Base-by-base conservation (phyloP, 768 basidiomycete genomes). In the Collybiopsis confluens region DNA sequence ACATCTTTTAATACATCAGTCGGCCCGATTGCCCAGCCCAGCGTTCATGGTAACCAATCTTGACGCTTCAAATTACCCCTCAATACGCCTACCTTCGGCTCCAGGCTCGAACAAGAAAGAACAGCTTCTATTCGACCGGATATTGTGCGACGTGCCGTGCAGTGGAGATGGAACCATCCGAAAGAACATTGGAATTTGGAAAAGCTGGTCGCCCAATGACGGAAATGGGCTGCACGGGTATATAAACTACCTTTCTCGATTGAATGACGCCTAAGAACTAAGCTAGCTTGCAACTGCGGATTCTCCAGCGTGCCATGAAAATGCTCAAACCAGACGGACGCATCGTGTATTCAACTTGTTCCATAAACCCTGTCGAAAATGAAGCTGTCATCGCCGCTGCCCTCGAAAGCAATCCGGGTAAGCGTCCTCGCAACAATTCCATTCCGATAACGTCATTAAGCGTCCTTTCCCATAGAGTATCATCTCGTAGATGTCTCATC, bases 311-410 rank as follows among this genome's bases (percentile, higher is more conserved):
- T 18, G 96, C 88, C 1, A 97, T 99, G 90, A 83, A 86, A 53
- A 79, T 98, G 70, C 79, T 99, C 37, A 84, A 85, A 27, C 63
- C 65, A 10, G 81, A 85, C n/a, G 96, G 95, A 7, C 85, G 90
- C 33, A 88, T 98, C 57, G 95, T 98, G 16, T 99, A 98, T 67
- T 98, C 97, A 4, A 99, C 97, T 0, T 98, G 97, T 63, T 98
- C 95, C 0, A 74, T 98, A 59, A 98, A 98, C 67, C 97, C 97
- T 1, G 79, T 93, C 11, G 97, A 99, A 70, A 98, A 99, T 65
- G 97, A 99, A 67, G 92, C 97, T 7, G 96, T 98, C 56, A 75
- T 98, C 30, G 88, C 91, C 1, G 86, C 89, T 41, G 93, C 91
- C 0, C 75, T 98, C 35, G 82, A 81, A 55, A 68, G 75, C 1